Conservation (phyloP, 805 yeast genomes). For the Debaryomyces hansenii region DNA sequence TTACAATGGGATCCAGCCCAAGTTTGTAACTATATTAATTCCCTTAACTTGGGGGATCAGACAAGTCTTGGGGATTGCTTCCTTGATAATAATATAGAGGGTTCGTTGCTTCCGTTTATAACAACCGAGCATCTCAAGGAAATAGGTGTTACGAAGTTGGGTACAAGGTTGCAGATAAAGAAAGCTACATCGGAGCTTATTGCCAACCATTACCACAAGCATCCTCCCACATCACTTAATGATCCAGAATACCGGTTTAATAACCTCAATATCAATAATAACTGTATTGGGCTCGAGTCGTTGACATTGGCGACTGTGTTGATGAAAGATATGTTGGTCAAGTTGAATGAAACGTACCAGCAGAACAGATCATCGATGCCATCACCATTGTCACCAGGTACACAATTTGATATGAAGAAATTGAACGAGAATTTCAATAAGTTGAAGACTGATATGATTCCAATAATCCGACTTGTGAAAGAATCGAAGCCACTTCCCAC, state of each 20-base stretch:
- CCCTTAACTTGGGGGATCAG: constrained; percentile 21
- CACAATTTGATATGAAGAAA: constrained; percentile 32
- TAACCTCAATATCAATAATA: constrained; percentile 34
- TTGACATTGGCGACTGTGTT: constrained; percentile 33
- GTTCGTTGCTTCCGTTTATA: constrained; percentile 68
- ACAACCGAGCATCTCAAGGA: constrained; percentile 72
- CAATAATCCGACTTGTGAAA: constrained; percentile 59
- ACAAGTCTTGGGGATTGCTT: constrained; percentile 32
- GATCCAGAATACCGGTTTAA: constrained; percentile 30
- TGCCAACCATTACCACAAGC: constrained; percentile 28
- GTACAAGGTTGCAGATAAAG: constrained; percentile 60
- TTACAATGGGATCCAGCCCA: constrained; percentile 48
- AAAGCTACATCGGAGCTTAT: constrained; percentile 57
- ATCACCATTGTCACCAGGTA: constrained; percentile 15
- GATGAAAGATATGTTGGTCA: constrained; percentile 35
- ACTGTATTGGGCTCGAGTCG: constrained; percentile 37
- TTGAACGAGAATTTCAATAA: constrained; percentile 55
- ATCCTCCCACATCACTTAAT: constrained; percentile 23
- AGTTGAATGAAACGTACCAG: constrained; percentile 18
- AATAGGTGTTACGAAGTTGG: constrained; percentile 57
- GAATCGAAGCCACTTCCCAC: constrained; percentile 70
- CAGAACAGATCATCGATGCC: constrained; percentile 11
- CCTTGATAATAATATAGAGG: constrained; percentile 63
- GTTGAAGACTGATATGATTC: constrained; percentile 64
- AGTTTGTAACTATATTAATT: constrained; percentile 35